Conservation (phyloP, 169 alveolate genomes). For the Cryptosporidium canis region DNA sequence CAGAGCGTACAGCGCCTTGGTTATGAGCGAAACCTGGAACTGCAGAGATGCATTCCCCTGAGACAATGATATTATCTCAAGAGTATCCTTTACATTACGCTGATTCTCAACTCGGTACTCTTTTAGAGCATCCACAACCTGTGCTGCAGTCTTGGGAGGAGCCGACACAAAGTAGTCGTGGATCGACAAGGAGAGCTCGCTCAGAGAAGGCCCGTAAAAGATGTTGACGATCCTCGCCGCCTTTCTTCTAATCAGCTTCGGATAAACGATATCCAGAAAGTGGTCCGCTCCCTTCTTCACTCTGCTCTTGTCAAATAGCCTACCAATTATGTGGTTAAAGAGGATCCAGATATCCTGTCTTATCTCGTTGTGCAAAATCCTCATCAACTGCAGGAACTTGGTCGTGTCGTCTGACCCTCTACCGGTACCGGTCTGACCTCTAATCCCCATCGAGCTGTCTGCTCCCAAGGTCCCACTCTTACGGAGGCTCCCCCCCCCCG, state of each 20-base stretch:
- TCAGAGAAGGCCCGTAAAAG: constrained; percentile 67
- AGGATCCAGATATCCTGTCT: constrained; percentile 75
- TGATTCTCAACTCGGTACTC: constrained; percentile 73
- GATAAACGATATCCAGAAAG: constrained; percentile 75
- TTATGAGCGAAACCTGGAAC: constrained; percentile 75
- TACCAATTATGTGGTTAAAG: constrained; percentile 73
- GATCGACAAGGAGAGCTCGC: constrained; percentile 71
- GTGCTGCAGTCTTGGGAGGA: constrained; percentile 78
- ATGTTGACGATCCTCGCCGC: constrained; percentile 74
- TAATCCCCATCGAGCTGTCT: not conserved
- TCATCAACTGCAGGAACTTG: constrained; percentile 72
- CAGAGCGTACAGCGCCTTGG: constrained; percentile 72
- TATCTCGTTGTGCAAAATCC: constrained; percentile 74
- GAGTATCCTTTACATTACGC: constrained; percentile 64
- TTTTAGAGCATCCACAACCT: constrained; percentile 73
- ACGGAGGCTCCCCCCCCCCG: not conserved
- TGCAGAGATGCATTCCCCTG: constrained; percentile 76
- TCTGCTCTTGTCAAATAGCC: constrained; percentile 72
- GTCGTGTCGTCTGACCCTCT: not conserved
- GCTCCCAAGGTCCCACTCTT: too few relatives aligned
- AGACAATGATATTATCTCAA: constrained; percentile 66
- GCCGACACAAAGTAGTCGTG: constrained; percentile 55
- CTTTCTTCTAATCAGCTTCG: constrained; percentile 73
- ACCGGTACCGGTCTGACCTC: too few relatives aligned
- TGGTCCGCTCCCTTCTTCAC: constrained; percentile 74